Base-by-base conservation (phyloP, 352 stramenopile species). In the Phytophthora pisi region DNA sequence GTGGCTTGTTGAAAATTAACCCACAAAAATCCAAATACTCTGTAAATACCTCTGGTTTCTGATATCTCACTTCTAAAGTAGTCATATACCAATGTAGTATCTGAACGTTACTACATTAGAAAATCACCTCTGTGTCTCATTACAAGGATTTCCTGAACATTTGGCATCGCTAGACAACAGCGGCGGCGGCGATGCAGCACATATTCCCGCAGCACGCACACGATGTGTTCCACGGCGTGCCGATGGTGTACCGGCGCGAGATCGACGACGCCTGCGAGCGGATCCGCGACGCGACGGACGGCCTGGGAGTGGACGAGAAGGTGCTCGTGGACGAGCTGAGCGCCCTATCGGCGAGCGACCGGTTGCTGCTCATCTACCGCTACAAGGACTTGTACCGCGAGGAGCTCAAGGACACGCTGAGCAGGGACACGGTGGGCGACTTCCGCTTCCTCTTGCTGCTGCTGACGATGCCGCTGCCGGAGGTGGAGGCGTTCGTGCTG, bases 401-500 rank as follows among this genome's bases (percentile, higher is more conserved):
- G 43, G 74, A 88, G 42, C 77, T 95, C 36, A 51, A 86, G 61
- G 69, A 86, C 55, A 79, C 88, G 26, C 60, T 95, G 40, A 78
- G 84, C 43, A 77, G 82, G 34, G 84, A 95, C 40, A 84, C 84
- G 1, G 83, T 75, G 4, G 86, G 86, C 45, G 66, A 91, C 72
- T 93, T 87, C 52, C 81, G 86, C 51, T 90, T 79, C 45, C 45
- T 51, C 8, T 18, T 90, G 51, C 67, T 87, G 49, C 70, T 95
- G 42, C 40, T 95, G 23, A 78, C 73, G 34, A 80, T 84, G 76
- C 80, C 83, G 31, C 61, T 91, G 43, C 80, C 76, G 4, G 81
- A 95, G 45, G 75, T 77, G 56, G 86, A 95, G 62, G 80, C 86
- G 15, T 88, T 89, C 60, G 69, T 93, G 51, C 53, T 95, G 13